Base-by-base conservation (phyloP, 495 filamentous ascomycete species). In the Neurospora sp. region DNA sequence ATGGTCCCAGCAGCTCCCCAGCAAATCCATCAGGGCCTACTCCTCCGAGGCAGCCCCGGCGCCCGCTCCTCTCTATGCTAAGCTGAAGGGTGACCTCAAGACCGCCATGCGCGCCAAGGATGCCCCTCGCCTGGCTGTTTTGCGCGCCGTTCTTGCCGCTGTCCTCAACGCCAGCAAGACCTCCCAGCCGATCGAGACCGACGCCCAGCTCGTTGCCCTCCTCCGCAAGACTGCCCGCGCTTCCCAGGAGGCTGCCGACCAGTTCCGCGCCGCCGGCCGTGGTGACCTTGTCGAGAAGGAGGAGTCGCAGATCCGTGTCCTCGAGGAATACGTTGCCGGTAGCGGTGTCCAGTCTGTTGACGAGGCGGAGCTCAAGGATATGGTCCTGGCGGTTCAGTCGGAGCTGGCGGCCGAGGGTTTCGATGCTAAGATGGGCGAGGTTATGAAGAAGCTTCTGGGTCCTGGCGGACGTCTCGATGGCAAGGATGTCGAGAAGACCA, bases 31-130 rank as follows among this genome's bases (percentile, higher is more conserved):
- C 74, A 74, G 80, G 68, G 74, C 73, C 69, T 85, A 84, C 78
- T 84, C 83, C 38, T 79, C 79, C 73, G 81, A 82, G 1, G 71
- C 78, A 18, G 70, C 77, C 22, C 76, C 80, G 12, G 74, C 82
- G 3, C 78, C 82, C 40, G 82, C 83, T n/a, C 82, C 82, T 9
- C 79, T 85, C 6, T 78, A 84, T 22, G 74, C 79, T 61, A 86
- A 79, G 75, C 74, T 85, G 72, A 89, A 88, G 70, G 80, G 79
- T 66, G 88, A 90, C 73, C 80, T 90, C 70, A 90, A 90, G 79
- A 78, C 82, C 42, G 87, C 88, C 68, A 89, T 90, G 88, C 84
- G 85, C 48, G 81, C 80, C 59, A 90, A 89, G 79, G 87, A 89
- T 75, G 80, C 85, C 66, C 80, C 83, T 37, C 82, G 86, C 22